A percentile compares a stretch with the other conserved stretches of the same genome.
Evolutionary conservation across 371 early-diverging fungal genomes (phyloP).

Genomic region (Actinomucor elegans): DNA sequence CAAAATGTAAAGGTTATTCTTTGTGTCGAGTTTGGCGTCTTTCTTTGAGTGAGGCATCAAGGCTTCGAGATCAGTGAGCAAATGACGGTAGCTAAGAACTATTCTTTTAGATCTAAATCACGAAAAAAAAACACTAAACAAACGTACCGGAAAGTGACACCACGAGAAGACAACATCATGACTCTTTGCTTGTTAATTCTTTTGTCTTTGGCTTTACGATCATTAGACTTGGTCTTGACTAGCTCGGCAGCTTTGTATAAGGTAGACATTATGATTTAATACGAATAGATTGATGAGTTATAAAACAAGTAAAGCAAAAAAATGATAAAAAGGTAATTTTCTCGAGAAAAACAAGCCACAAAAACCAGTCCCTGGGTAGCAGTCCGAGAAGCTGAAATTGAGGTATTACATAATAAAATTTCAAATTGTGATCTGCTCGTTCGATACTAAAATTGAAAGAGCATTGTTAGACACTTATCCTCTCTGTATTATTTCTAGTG

Average conservation of each 20-base stretch:
- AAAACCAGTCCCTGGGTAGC: background rate
- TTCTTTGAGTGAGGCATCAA: slow-evolving; percentile 95
- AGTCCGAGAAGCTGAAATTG: too few relatives aligned
- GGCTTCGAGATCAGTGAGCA: slow-evolving; percentile 84
- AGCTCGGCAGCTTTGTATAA: slow-evolving; percentile 39
- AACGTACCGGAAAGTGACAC: slow-evolving; percentile 81
- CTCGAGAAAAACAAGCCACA: background rate
- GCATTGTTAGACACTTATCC: too few relatives aligned
- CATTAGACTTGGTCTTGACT: slow-evolving; percentile 25
- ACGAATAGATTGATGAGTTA: background rate
- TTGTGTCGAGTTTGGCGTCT: slow-evolving; percentile 91
- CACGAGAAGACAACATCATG: slow-evolving; percentile 86
- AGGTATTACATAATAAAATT: too few relatives aligned
- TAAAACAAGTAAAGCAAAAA: background rate
- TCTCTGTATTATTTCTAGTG: too few relatives aligned
- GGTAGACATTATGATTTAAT: slow-evolving; percentile 30
- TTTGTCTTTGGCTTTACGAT: slow-evolving; percentile 35
- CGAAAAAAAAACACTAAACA: background rate
- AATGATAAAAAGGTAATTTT: too few relatives aligned
- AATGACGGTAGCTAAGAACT: slow-evolving; percentile 81
- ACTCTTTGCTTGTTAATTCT: slow-evolving; percentile 87
- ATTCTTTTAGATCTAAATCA: background rate
- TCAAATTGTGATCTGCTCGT: too few relatives aligned
- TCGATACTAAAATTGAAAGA: too few relatives aligned
- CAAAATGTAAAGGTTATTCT: slow-evolving; percentile 81